These are phyloP conservation scores for Hypoxylon lenormandii DNA, from an alignment of 495 filamentous ascomycete species.

Conservation along the genomic window DNA sequence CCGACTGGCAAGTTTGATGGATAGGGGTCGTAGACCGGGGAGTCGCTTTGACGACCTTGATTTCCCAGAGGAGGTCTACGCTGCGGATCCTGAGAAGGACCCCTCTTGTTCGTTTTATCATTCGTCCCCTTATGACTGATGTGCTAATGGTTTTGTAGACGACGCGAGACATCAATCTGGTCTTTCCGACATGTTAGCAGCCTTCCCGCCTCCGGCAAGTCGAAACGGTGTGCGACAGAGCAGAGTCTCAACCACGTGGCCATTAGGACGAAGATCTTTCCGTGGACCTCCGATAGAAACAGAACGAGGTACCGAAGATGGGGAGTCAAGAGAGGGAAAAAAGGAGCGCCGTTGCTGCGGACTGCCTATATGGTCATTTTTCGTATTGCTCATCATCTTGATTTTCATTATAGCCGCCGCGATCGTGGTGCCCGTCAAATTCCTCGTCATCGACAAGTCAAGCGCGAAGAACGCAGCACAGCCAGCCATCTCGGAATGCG, in stretches of 20 bases:
- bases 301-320: constrained; percentile 28
- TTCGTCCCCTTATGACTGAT: background rate
- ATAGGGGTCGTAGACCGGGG: constrained; percentile 81
- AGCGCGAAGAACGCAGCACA: constrained; percentile 46
- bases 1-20: constrained; percentile 84
- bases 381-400: constrained; percentile 74
- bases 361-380: constrained; percentile 82
- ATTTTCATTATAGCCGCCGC: constrained; percentile 85
- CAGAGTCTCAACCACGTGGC: constrained; percentile 56
- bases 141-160: constrained; percentile 54
- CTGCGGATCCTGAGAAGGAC: constrained; percentile 55
- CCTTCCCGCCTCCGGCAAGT: constrained; percentile 84
- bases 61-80: constrained; percentile 54
- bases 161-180: constrained; percentile 66
- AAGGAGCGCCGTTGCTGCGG: constrained; percentile 71
- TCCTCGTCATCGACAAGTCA: constrained; percentile 75
- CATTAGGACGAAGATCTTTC: constrained; percentile 53
- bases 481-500: constrained; percentile 62
- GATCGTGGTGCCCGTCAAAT: constrained; percentile 83
- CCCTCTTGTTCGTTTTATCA: constrained; percentile 50
- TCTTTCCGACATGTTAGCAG: constrained; percentile 88
- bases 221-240: constrained; percentile 62
- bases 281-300: constrained; percentile 32
- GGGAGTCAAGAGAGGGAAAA: constrained; percentile 37
- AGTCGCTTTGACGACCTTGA: constrained; percentile 72